A percentile compares a stretch with the other conserved stretches of the same genome.
Evolutionary conservation across 2,329 filamentous ascomycete genomes (phyloP).

Genomic region (Arthrocladium fulminans): DNA sequence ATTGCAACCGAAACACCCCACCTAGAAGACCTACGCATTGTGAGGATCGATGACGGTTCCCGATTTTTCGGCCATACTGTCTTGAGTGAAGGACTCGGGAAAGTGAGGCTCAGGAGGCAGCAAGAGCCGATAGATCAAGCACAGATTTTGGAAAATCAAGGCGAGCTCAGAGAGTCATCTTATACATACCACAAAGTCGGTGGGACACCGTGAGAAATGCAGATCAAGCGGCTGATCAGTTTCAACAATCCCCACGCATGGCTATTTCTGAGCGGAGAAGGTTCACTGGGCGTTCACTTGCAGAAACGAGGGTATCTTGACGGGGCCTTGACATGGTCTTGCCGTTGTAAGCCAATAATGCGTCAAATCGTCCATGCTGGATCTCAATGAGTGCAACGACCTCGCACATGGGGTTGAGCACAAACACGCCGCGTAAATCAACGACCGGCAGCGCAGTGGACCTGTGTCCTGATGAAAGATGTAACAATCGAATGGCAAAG

Average conservation of each 20-base stretch:
- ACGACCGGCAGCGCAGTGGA: background rate
- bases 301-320: background rate
- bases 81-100: background rate
- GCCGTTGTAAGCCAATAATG: background rate
- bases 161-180: background rate
- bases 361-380: no score
- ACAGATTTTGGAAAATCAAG: background rate
- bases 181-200: background rate
- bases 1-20: no score
- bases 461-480: background rate
- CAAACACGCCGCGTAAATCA: background rate
- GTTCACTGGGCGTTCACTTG: background rate
- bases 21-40: no score
- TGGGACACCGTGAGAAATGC: background rate
- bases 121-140: no score
- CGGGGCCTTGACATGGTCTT: no score
- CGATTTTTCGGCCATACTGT: background rate
- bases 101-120: background rate
- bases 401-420: background rate
- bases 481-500: background rate
- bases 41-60: background rate
- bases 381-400: no score
- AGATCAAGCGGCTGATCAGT: no score
- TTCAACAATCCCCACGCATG: no score
- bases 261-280: no score